Conservation (phyloP, 345 rosid genomes). For the Limnanthes douglasii region DNA sequence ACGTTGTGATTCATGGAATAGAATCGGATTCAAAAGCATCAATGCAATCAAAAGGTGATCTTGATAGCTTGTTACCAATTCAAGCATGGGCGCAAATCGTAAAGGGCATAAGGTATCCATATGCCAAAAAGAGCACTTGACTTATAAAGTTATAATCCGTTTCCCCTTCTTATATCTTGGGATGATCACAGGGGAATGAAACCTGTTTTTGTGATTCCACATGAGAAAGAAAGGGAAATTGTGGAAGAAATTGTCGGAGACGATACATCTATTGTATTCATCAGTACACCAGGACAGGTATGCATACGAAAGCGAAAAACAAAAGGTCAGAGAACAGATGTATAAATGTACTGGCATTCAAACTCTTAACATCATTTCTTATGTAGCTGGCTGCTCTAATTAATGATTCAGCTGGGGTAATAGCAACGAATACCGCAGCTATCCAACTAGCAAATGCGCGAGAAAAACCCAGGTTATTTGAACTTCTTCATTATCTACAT, state of each 20-base stretch:
- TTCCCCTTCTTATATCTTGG: not conserved
- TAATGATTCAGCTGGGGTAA: slow-evolving; percentile 81
- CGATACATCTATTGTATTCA: slow-evolving; percentile 50
- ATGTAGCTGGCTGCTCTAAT: slow-evolving; percentile 76
- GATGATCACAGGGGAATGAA: slow-evolving; percentile 32
- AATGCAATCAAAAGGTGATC: slow-evolving; percentile 77
- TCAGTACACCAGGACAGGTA: slow-evolving; percentile 93
- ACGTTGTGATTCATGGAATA: slow-evolving; percentile 78
- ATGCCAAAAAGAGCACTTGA: slow-evolving; percentile 1
- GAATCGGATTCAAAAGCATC: slow-evolving; percentile 94
- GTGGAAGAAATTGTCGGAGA: slow-evolving; percentile 74
- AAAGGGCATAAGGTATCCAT: slow-evolving; percentile 34
- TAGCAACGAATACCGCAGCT: slow-evolving; percentile 87
- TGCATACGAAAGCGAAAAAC: not conserved
- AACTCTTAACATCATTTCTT: no score
- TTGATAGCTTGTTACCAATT: slow-evolving; percentile 67
- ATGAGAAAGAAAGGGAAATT: slow-evolving; percentile 82
- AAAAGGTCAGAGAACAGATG: no score
- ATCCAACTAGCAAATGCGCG: slow-evolving; percentile 82
- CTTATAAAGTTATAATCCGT: no score
- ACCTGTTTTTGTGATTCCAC: slow-evolving; percentile 80
- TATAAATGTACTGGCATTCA: no score
- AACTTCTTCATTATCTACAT: not conserved
- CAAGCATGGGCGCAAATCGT: slow-evolving; percentile 54
- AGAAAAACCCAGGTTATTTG: slow-evolving; percentile 62